A percentile compares a stretch with the other conserved stretches of the same genome.
Conservation (phyloP, 192 early-diverging fungal genomes). For the Jimgerdemannia lactiflua region DNA sequence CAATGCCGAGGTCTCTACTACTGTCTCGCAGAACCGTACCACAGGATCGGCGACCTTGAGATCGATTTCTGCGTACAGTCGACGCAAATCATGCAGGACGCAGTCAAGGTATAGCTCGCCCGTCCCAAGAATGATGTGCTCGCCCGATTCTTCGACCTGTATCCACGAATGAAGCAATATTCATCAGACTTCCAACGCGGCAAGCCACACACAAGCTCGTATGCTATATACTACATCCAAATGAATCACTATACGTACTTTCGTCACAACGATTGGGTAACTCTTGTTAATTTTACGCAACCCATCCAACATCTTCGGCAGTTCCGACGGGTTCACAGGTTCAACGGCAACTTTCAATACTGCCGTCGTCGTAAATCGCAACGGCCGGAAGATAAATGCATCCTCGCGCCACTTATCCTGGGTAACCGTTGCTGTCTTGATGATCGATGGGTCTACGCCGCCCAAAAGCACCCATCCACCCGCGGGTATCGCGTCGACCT, state of each 20-base stretch:
- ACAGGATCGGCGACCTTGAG: constrained; percentile 98
- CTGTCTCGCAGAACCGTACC: constrained; percentile 94
- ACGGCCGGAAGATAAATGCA: constrained; percentile 78
- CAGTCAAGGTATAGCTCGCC: constrained; percentile 98
- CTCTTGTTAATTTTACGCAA: constrained; percentile 94
- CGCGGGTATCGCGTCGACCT: constrained; percentile 74
- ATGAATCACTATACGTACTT: constrained; percentile 31
- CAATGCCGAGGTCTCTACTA: constrained; percentile 88
- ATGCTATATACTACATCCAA: not conserved
- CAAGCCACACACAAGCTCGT: not conserved
- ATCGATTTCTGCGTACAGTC: constrained; percentile 94
- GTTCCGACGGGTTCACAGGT: constrained; percentile 95
- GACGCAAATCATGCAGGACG: constrained; percentile 92
- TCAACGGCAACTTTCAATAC: constrained; percentile 96
- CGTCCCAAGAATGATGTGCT: constrained; percentile 92
- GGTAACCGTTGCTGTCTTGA: constrained; percentile 95
- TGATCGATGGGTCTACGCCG: constrained; percentile 91
- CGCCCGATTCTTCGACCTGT: constrained; percentile 91
- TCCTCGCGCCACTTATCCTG: constrained; percentile 63
- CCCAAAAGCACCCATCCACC: constrained; percentile 89
- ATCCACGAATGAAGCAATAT: not conserved
- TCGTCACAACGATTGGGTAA: constrained; percentile 86
- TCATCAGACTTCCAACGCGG: not conserved
- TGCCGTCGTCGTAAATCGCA: constrained; percentile 77
- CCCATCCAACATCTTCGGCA: constrained; percentile 98